Evolutionary conservation across 73 alveolate species (phyloP).

Genomic region (Paramecium primaurelia): DNA sequence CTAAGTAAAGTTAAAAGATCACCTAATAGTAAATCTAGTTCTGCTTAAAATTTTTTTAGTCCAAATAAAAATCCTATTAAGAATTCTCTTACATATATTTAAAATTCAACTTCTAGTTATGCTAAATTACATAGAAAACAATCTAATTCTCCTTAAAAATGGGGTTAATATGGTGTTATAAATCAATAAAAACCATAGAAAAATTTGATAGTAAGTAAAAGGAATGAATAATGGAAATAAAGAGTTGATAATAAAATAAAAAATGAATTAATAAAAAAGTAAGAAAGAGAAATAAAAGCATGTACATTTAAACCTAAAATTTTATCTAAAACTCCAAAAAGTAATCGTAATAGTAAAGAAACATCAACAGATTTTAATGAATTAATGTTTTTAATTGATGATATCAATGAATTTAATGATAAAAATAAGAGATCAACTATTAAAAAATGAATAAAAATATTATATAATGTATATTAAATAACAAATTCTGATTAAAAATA

Average conservation of each 20-base stretch:
- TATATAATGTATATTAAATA: neutral
- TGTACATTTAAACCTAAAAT: slow-evolving; percentile 44
- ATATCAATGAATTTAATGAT: neutral
- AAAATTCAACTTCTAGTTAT: neutral
- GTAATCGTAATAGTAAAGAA: neutral
- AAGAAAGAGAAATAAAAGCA: neutral
- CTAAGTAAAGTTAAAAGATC: neutral
- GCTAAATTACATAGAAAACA: slow-evolving; percentile 24
- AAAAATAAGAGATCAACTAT: neutral
- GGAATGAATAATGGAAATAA: slow-evolving; percentile 23
- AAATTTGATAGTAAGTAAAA: neutral
- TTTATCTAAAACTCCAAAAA: neutral
- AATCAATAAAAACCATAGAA: neutral
- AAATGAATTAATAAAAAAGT: neutral
- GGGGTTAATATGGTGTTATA: neutral
- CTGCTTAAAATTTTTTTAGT: neutral
- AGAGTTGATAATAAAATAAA: slow-evolving; percentile 9
- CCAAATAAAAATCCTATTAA: neutral
- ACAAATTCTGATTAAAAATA: neutral
- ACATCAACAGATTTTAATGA: neutral
- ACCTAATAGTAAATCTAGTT: neutral
- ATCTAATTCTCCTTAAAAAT: neutral
- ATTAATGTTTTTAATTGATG: neutral
- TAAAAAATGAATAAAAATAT: neutral
- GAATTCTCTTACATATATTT: neutral